Base-by-base conservation (phyloP, 179 eudicot species). In the Silene vulgaris region DNA sequence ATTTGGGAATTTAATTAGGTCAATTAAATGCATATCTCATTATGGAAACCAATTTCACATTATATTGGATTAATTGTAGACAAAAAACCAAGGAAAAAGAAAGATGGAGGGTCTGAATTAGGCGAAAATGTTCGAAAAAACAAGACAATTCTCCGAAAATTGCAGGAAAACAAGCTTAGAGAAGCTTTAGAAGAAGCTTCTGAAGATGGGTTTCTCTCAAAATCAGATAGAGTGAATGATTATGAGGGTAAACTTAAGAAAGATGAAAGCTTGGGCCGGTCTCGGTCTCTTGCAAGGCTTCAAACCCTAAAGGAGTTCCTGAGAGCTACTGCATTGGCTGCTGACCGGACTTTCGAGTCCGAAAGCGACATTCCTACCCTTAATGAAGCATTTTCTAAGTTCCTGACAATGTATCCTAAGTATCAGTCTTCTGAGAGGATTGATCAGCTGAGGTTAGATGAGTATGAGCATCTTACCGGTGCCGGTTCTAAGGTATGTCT, bases 161-260 rank as follows among this genome's bases (percentile, higher is more conserved):
- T 92, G 77, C 93, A 88, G 75, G 97, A 90, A 73, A 88, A 82
- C 61, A 92, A 92, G 84, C 94, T 95, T 29, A 84, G 97, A 75
- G 97, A 95, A 85, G 99, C 99, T 84, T 87, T 95, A 19, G 99
- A 90, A 73, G 99, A 92, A 80, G 99, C 99, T 64, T 90, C 97
- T 78, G 99, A 95, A 83, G 93, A 92, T 84, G 99, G 99, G 82
- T 90, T 91, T 72, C 88, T 95, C 23, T 76, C 84, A 0, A 92
- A 92, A 80, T 90, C 97, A 11, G 78, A 75, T 6, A 14, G 60
- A 56, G 94, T 87, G 60, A 83, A 83, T 76, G 99, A 91, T 21
- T 74, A 88, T 13, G 97, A 90, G 66, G 74, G 79, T 4, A 62
- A 84, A 76, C 67, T 80, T 6, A 88, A 82, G 65, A 89, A 89